These are phyloP conservation scores for Chrysochromulina tobinii DNA, from an alignment of 78 protist genomes.

Conservation along the genomic window DNA sequence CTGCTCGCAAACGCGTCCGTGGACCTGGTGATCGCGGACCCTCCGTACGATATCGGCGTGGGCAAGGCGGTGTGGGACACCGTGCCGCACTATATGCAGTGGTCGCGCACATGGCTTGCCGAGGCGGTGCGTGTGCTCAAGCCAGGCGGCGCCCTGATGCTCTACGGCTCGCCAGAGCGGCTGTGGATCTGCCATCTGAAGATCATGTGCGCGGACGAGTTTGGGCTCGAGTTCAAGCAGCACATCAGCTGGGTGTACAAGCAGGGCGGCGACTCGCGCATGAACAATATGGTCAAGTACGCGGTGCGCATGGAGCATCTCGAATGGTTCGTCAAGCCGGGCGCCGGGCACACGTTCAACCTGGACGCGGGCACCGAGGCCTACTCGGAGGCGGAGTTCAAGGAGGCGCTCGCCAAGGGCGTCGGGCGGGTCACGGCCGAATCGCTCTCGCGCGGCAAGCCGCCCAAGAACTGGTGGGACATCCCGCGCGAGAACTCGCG, in stretches of 20 bases:
- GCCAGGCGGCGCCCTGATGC: background rate
- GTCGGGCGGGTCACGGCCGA: conserved; percentile 2
- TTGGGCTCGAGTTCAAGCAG: conserved; percentile 3
- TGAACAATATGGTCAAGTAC: background rate
- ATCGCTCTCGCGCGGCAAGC: background rate
- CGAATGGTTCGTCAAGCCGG: conserved; percentile 13
- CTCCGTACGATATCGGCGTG: conserved; percentile 16
- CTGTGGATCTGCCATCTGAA: background rate
- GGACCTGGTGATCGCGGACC: conserved; percentile 5
- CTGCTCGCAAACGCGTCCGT: background rate
- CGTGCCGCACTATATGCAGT: background rate
- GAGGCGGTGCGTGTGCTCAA: background rate
- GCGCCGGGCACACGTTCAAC: background rate
- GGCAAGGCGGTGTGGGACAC: background rate
- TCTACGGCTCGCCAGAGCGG: background rate
- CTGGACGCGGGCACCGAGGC: background rate
- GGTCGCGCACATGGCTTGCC: background rate
- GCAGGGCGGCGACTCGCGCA: conserved; percentile 26
- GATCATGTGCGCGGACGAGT: background rate
- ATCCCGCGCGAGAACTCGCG: conserved; percentile 22
- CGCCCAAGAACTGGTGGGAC: background rate
- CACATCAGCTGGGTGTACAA: conserved; percentile 9
- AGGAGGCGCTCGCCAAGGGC: conserved; percentile 17
- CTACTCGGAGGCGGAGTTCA: background rate
- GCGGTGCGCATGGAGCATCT: conserved; percentile 10